Evolutionary conservation across 176 grass and related monocot genomes (phyloP).

Genomic region (Oryza punctata): DNA sequence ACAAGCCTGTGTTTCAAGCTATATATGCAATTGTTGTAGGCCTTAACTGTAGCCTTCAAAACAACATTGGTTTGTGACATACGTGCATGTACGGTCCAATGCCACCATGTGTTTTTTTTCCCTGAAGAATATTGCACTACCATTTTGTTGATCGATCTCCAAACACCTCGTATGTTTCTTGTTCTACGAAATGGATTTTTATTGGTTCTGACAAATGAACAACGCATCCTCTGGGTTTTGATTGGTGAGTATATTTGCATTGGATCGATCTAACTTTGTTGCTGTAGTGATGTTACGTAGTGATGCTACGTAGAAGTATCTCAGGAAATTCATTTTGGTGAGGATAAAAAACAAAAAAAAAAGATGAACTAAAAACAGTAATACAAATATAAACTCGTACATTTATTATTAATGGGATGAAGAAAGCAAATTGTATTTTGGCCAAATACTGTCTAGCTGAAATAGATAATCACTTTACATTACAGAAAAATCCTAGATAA

Average conservation of each 20-base stretch:
- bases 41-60: slow-evolving; percentile 24
- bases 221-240: neutral
- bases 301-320: neutral
- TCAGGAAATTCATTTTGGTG: neutral
- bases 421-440: too few species aligned
- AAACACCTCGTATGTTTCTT: neutral
- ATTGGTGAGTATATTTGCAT: too few species aligned
- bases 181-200: slow-evolving; percentile 1
- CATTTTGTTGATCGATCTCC: neutral
- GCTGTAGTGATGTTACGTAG: too few species aligned
- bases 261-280: too few species aligned
- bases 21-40: neutral
- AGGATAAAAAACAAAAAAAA: neutral
- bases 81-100: neutral
- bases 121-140: neutral
- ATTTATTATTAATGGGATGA: too few species aligned
- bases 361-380: neutral
- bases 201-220: neutral
- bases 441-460: neutral
- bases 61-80: neutral
- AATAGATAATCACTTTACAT: neutral
- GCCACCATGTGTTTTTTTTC: neutral
- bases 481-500: neutral
- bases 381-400: too few species aligned
- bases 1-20: neutral